Conservation (phyloP, 1,284 basidiomycete species). For the Vanrija sp. region DNA sequence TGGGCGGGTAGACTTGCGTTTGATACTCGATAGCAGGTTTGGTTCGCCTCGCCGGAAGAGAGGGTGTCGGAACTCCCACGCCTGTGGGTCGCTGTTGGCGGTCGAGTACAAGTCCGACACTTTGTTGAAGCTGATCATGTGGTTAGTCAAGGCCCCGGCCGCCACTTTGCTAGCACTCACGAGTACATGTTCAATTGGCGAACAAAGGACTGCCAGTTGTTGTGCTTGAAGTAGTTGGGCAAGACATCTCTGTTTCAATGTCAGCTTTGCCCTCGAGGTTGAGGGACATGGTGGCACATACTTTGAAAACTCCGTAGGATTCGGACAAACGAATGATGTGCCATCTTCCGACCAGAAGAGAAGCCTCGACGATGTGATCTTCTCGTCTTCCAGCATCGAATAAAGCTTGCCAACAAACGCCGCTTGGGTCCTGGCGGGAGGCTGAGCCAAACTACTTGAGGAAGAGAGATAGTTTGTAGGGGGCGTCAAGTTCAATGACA, state of each 20-base stretch:
- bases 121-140: constrained; percentile 40
- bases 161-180: constrained; percentile 20
- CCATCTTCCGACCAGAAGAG: constrained; percentile 49
- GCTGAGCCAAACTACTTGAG: constrained; percentile 9
- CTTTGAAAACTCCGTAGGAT: constrained; percentile 50
- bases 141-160: background rate
- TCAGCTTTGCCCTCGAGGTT: background rate
- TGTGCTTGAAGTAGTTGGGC: constrained; percentile 51
- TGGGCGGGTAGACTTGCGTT: constrained; percentile 41
- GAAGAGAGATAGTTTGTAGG: background rate
- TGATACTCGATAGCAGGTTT: constrained; percentile 46
- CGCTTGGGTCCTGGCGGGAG: constrained; percentile 44
- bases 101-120: constrained; percentile 47
- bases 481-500: too few relatives aligned
- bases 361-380: constrained; percentile 40
- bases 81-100: constrained; percentile 39
- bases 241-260: constrained; percentile 34
- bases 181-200: constrained; percentile 52
- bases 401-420: constrained; percentile 50
- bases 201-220: constrained; percentile 52
- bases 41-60: constrained; percentile 48
- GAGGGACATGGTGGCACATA: constrained; percentile 17
- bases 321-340: constrained; percentile 48
- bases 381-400: constrained; percentile 48
- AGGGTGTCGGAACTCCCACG: constrained; percentile 51